Conservation (phyloP, 148 eudicot species). For the Silene latifolia region DNA sequence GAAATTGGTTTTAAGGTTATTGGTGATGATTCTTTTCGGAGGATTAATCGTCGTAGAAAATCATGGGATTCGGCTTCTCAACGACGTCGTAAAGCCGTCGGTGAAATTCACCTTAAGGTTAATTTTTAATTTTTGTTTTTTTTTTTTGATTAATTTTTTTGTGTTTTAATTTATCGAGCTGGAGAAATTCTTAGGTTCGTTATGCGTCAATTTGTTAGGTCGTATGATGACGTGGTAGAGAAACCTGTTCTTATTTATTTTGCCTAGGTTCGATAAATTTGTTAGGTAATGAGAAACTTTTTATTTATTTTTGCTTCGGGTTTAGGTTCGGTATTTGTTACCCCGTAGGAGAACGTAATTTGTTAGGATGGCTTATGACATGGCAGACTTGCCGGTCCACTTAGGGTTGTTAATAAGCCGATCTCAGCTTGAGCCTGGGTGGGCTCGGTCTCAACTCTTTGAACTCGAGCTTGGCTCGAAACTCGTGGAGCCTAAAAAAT, state of each 20-base stretch:
- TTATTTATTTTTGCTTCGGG: background rate
- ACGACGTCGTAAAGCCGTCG: slow-evolving; percentile 48
- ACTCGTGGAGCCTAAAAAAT: too few species aligned
- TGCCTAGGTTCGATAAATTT: background rate
- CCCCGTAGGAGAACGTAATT: too few species aligned
- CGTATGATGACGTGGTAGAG: background rate
- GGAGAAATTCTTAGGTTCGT: background rate
- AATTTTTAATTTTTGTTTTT: too few species aligned
- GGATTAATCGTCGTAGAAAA: slow-evolving; percentile 32
- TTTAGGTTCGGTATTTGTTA: background rate
- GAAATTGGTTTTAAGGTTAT: slow-evolving; percentile 57
- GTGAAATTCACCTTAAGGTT: slow-evolving; percentile 91
- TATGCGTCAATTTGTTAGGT: background rate
- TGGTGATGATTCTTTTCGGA: slow-evolving; percentile 61
- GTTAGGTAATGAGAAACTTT: background rate
- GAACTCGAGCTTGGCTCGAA: too few species aligned
- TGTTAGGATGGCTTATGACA: too few species aligned
- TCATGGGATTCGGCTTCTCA: slow-evolving; percentile 13
- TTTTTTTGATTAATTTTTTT: background rate
- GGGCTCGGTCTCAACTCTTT: too few species aligned
- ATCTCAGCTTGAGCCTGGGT: too few species aligned
- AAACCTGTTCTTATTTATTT: too few species aligned
- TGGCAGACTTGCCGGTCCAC: too few species aligned
- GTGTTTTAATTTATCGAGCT: background rate
- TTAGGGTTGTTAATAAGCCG: too few species aligned